A percentile compares a stretch with the other conserved stretches of the same genome.
phyloP scores from a whole-genome alignment of 306 rosid genomes.

The Pyrus bretschneideri region DNA sequence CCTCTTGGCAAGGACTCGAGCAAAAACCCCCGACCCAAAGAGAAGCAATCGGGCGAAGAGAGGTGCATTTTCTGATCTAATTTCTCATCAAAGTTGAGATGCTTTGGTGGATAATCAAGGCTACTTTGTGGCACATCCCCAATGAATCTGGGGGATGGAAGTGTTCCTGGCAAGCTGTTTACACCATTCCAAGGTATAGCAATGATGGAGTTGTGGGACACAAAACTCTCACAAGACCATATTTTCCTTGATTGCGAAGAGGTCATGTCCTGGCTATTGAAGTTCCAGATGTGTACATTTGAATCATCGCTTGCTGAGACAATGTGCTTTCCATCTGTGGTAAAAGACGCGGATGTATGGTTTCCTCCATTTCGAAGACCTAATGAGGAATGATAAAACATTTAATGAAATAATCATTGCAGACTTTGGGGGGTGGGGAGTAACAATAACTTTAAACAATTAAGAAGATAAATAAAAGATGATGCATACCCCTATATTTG shows the following conservation, averaged over 20 bases:
- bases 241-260: slow-evolving; percentile 43
- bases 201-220: slow-evolving; percentile 48
- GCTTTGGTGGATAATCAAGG: slow-evolving; percentile 6
- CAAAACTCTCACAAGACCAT: slow-evolving; percentile 59
- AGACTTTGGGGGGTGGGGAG: not conserved
- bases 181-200: slow-evolving; percentile 86
- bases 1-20: slow-evolving; percentile 60
- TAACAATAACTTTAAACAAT: not conserved
- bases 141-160: slow-evolving; percentile 36
- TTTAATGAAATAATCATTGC: not conserved
- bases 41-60: slow-evolving; percentile 70
- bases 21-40: slow-evolving; percentile 45
- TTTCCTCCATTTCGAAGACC: slow-evolving; percentile 57
- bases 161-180: slow-evolving; percentile 34
- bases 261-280: slow-evolving; percentile 38
- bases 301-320: slow-evolving; percentile 68
- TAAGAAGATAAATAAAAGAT: not conserved
- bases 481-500: slow-evolving; percentile 52
- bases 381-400: slow-evolving; percentile 10
- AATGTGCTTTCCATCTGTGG: slow-evolving; percentile 74
- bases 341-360: slow-evolving; percentile 68
- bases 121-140: slow-evolving; percentile 13
- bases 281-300: slow-evolving; percentile 66
- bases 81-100: slow-evolving; percentile 16
- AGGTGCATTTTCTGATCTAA: slow-evolving; percentile 26